Percentiles rank a stretch among this genome's conserved stretches.
These are phyloP conservation scores for Exophiala sideris DNA, from an alignment of 2,329 filamentous ascomycete species.

Conservation along the genomic window DNA sequence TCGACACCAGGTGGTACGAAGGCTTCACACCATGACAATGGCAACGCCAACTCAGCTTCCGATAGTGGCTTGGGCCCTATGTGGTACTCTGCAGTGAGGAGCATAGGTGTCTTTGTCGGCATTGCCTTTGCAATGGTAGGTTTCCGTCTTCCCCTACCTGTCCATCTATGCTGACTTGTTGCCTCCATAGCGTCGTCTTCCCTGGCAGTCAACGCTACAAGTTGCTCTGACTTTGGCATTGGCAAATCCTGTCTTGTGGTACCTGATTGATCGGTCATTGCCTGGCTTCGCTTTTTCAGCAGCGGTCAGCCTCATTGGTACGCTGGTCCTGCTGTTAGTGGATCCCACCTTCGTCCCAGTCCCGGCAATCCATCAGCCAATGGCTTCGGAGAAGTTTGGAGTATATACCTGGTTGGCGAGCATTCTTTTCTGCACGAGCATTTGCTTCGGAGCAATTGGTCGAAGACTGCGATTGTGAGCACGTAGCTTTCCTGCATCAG, in stretches of 20 bases:
- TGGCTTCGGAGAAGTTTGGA: slow-evolving; percentile 50
- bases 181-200: slow-evolving; percentile 67
- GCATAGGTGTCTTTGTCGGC: slow-evolving; percentile 68
- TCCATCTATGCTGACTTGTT: slow-evolving; percentile 17
- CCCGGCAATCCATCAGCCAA: slow-evolving; percentile 48
- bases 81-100: slow-evolving; percentile 71
- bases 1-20: slow-evolving; percentile 22
- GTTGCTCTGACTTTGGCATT: slow-evolving; percentile 84
- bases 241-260: slow-evolving; percentile 92
- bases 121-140: slow-evolving; percentile 80
- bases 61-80: slow-evolving; percentile 54
- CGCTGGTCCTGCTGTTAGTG: slow-evolving; percentile 68
- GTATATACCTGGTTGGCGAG: slow-evolving; percentile 84
- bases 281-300: slow-evolving; percentile 78
- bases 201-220: slow-evolving; percentile 94
- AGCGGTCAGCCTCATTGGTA: slow-evolving; percentile 69
- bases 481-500: neutral
- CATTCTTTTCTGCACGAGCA: slow-evolving; percentile 88
- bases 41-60: slow-evolving; percentile 18
- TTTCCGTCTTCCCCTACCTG: neutral
- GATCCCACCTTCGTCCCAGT: slow-evolving; percentile 75
- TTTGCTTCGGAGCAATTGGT: slow-evolving; percentile 96
- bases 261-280: slow-evolving; percentile 85
- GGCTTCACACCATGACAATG: slow-evolving; percentile 22
- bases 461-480: slow-evolving; percentile 56